phyloP scores from a whole-genome alignment of 257 asterid genomes.

The Solanum appendiculatum region DNA sequence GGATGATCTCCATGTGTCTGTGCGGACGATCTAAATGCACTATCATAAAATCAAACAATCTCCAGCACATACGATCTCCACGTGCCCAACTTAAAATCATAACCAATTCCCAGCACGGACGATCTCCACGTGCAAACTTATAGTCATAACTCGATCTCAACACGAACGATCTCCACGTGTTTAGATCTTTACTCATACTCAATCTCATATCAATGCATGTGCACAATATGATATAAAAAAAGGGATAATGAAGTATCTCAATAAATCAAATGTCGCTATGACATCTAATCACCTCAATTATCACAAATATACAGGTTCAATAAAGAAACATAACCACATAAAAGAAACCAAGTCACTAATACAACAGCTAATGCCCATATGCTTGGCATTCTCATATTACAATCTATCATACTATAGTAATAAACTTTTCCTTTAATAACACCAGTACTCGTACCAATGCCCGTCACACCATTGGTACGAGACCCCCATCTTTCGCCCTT shows the following conservation, averaged over 20 bases:
- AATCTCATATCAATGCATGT: no score
- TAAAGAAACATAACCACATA: not conserved
- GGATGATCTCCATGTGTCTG: no score
- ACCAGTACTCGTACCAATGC: no score
- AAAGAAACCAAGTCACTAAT: not conserved
- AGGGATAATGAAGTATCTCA: not conserved
- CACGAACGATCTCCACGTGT: not conserved
- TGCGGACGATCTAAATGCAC: not conserved
- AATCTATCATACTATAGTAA: no score
- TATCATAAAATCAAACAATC: no score
- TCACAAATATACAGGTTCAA: not conserved
- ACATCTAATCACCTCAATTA: not conserved
- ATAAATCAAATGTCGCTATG: not conserved
- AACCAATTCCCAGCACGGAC: not conserved
- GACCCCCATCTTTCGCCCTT: no score
- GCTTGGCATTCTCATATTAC: not conserved
- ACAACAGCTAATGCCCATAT: not conserved
- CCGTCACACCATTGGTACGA: not conserved
- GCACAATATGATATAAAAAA: no score
- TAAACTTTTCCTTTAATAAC: no score
- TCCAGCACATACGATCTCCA: not conserved
- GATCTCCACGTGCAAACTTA: not conserved
- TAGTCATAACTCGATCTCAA: not conserved
- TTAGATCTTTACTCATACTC: no score
- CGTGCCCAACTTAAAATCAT: not conserved